Base-by-base conservation (phyloP, 192 early-diverging fungal species). In the Coemansia sp. region DNA sequence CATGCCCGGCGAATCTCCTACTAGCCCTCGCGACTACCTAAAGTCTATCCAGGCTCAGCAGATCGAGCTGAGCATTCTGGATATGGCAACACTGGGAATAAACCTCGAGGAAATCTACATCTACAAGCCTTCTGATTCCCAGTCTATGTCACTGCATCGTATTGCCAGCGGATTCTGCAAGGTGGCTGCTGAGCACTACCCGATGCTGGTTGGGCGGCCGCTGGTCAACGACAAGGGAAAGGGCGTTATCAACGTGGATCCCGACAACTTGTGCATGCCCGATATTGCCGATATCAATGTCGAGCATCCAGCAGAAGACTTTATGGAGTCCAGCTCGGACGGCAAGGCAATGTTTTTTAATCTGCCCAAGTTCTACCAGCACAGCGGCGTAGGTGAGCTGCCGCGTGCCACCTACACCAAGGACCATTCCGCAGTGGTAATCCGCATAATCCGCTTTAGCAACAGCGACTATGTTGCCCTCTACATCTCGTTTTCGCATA, bases 171-270 rank as follows among this genome's bases (percentile, higher is more conserved):
- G 74, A 30, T 50, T 77, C 15, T 57, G 38, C 38, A 56, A 42
- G 42, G 48, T 77, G 8, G 51, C 56, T 10, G 74, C 63, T n/a
- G 63, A 77, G 38, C 52, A 77, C 52, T 77, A 77, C 17, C 74
- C 74, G 0, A 50, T 77, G 11, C 15, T 77, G 14, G 53, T 63
- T 17, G 74, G 67, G 0, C 67, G 64, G 0, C 74, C 68, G 3
- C 38, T 44, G 6, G 39, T 77, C 16, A 63, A 50, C 28, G 42
- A 30, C 15, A 37, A 53, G 8, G 68, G 68, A 8, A 66, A 66
- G 36, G 67, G 51, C 5, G 56, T 66, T 16, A 53, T 77, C 8
- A 16, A 26, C 0, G 56, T 77, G 1, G 62, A 71, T 16, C 74
- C 74, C 0, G 30, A 20, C 18, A 63, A 70, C 60, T 40, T 66